phyloP scores from a whole-genome alignment of 2,329 filamentous ascomycete species.

The Fusarium nematophilum region DNA sequence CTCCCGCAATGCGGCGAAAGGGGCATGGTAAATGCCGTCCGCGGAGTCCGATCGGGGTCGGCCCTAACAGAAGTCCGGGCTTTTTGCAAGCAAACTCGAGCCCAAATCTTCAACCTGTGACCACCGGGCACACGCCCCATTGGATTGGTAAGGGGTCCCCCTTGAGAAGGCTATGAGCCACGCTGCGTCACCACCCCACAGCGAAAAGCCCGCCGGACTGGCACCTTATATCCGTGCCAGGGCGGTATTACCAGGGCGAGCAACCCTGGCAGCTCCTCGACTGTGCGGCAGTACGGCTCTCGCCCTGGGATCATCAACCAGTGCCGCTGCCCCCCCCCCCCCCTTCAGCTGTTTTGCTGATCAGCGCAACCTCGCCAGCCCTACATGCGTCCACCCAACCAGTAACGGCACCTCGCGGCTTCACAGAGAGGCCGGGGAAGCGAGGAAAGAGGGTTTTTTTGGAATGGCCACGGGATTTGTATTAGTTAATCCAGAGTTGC shows the following conservation, averaged over 20 bases:
- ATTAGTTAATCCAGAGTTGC: conserved; percentile 6
- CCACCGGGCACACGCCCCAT: conserved; percentile 13
- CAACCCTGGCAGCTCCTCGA: background rate
- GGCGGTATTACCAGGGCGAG: conserved; percentile 3
- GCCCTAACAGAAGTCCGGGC: conserved; percentile 40
- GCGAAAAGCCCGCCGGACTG: conserved; percentile 23
- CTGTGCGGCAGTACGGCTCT: background rate
- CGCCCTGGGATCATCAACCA: conserved; percentile 14
- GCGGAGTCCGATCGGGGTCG: conserved; percentile 44
- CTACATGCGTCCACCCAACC: conserved; percentile 15
- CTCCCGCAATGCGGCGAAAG: conserved; percentile 9
- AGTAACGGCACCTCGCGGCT: conserved; percentile 18
- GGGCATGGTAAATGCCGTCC: conserved; percentile 18
- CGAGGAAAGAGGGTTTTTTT: conserved; percentile 5
- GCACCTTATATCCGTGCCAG: conserved; percentile 30
- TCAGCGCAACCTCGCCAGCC: conserved; percentile 22
- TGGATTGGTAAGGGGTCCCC: background rate
- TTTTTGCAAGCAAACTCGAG: conserved; percentile 2
- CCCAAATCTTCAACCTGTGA: conserved; percentile 4
- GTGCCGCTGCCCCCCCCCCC: background rate
- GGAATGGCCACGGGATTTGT: background rate
- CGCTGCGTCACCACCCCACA: conserved; percentile 17
- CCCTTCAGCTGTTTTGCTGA: conserved; percentile 17
- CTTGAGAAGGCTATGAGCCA: conserved; percentile 5
- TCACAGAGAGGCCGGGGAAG: conserved; percentile 12